These are phyloP conservation scores for Saccharomyces uvarum DNA, from an alignment of 1,139 yeast genomes.

Conservation along the genomic window DNA sequence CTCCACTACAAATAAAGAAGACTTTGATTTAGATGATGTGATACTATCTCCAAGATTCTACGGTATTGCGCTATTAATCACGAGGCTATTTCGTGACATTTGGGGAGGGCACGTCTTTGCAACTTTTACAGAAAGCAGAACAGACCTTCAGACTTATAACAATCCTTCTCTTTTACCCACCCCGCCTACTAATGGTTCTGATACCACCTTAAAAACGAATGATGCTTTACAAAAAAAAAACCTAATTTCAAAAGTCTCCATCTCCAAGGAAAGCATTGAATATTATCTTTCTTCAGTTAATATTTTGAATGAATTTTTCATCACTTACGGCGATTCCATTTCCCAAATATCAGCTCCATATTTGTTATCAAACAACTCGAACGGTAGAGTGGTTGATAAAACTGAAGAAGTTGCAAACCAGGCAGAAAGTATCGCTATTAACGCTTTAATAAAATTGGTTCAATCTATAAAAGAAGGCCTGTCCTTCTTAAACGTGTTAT, in stretches of 20 bases:
- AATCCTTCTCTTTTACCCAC: background rate
- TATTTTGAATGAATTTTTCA: slow-evolving; percentile 52
- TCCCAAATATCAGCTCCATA: slow-evolving; percentile 50
- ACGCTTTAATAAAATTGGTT: slow-evolving; percentile 66
- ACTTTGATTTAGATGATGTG: slow-evolving; percentile 53
- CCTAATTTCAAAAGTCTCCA: slow-evolving; percentile 28
- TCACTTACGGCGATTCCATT: slow-evolving; percentile 49
- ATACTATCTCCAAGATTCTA: slow-evolving; percentile 85
- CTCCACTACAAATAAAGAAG: slow-evolving; percentile 6
- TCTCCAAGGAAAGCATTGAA: slow-evolving; percentile 51
- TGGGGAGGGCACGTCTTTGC: slow-evolving; percentile 73
- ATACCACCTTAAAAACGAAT: slow-evolving; percentile 12
- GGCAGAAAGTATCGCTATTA: slow-evolving; percentile 87
- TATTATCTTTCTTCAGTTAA: slow-evolving; percentile 55
- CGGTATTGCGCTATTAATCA: slow-evolving; percentile 74
- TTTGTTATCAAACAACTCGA: slow-evolving; percentile 24
- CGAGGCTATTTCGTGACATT: slow-evolving; percentile 67
- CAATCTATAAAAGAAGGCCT: slow-evolving; percentile 82
- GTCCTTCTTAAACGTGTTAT: slow-evolving; percentile 73
- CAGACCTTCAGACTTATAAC: background rate
- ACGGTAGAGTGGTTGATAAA: slow-evolving; percentile 20
- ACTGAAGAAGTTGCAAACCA: slow-evolving; percentile 53
- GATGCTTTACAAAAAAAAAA: slow-evolving; percentile 15
- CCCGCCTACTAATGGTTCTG: slow-evolving; percentile 31
- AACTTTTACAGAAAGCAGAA: background rate